Evolutionary conservation across 345 rosid genomes (phyloP).

Genomic region (Pugionium dolabratum): DNA sequence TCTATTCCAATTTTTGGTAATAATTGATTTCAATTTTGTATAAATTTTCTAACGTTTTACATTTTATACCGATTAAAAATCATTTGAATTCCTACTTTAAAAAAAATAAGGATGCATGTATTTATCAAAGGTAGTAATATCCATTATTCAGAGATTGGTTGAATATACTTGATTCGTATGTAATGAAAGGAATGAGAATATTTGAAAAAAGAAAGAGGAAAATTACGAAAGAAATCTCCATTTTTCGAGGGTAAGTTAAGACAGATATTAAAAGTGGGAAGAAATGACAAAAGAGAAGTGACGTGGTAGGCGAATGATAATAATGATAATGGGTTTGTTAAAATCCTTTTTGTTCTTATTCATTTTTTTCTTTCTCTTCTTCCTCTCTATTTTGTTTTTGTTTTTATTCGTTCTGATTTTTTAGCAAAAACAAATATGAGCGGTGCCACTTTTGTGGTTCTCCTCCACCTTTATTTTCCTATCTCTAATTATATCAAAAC

Average conservation of each 20-base stretch:
- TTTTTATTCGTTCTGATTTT: too few species aligned
- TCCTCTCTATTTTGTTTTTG: conserved; percentile 1
- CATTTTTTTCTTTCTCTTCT: conserved; percentile 4
- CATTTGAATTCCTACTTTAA: conserved; percentile 1
- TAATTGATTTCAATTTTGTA: neutral
- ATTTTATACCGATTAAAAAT: neutral
- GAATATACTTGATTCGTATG: conserved; percentile 14
- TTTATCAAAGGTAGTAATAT: conserved; percentile 3
- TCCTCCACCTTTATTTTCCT: conserved; percentile 18
- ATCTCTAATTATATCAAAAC: neutral
- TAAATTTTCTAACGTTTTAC: neutral
- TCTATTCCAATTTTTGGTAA: neutral
- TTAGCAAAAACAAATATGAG: conserved; percentile 3
- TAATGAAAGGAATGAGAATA: conserved; percentile 30
- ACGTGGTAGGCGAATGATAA: conserved; percentile 39
- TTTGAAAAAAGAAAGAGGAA: neutral
- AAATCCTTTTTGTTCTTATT: conserved; percentile 34
- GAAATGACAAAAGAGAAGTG: conserved; percentile 37
- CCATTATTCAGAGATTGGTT: conserved; percentile 11
- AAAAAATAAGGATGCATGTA: conserved; percentile 8
- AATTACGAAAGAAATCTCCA: conserved; percentile 31
- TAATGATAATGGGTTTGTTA: conserved; percentile 42
- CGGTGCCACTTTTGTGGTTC: conserved; percentile 46
- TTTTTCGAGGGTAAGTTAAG: conserved; percentile 33
- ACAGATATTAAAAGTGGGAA: conserved; percentile 35